Conservation (phyloP, 352 stramenopile species). For the Globisporangium nunn region DNA sequence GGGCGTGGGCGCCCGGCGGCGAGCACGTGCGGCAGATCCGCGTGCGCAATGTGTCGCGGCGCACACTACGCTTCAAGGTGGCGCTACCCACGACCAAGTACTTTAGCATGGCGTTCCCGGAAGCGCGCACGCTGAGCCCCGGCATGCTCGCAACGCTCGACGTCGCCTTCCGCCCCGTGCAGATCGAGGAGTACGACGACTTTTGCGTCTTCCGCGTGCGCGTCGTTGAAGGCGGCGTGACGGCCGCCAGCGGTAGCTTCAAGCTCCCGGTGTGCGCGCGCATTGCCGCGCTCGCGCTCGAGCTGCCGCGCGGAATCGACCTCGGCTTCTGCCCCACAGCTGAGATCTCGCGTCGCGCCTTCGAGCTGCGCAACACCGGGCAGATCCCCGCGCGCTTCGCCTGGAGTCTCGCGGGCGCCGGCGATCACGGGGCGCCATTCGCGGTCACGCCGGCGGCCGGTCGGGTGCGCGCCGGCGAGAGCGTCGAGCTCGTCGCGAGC, state of each 20-base stretch:
- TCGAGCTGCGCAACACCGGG: slow-evolving; percentile 81
- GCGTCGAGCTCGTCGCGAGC: slow-evolving; percentile 58
- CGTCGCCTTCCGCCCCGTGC: slow-evolving; percentile 87
- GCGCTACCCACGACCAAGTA: slow-evolving; percentile 89
- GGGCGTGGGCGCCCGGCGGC: slow-evolving; percentile 85
- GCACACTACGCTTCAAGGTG: slow-evolving; percentile 91
- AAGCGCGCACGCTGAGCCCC: slow-evolving; percentile 81
- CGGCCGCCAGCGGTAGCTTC: slow-evolving; percentile 67
- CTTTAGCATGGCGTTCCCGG: slow-evolving; percentile 92
- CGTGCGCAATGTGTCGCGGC: slow-evolving; percentile 87
- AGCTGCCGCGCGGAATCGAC: slow-evolving; percentile 61
- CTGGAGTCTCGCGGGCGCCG: slow-evolving; percentile 71
- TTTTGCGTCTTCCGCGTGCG: slow-evolving; percentile 87
- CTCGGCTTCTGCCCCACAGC: slow-evolving; percentile 88
- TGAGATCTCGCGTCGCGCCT: slow-evolving; percentile 66
- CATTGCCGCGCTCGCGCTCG: slow-evolving; percentile 63
- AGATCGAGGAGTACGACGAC: slow-evolving; percentile 89
- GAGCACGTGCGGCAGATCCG: slow-evolving; percentile 88
- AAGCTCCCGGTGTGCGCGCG: slow-evolving; percentile 80
- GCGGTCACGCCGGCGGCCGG: slow-evolving; percentile 65
- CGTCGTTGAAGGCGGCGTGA: slow-evolving; percentile 72
- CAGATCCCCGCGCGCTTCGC: slow-evolving; percentile 82
- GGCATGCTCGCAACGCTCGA: slow-evolving; percentile 84
- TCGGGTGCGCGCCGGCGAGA: slow-evolving; percentile 49
- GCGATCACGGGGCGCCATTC: slow-evolving; percentile 69